Conservation (phyloP, 164 flowering plant species). For the Vitis amurensis region DNA sequence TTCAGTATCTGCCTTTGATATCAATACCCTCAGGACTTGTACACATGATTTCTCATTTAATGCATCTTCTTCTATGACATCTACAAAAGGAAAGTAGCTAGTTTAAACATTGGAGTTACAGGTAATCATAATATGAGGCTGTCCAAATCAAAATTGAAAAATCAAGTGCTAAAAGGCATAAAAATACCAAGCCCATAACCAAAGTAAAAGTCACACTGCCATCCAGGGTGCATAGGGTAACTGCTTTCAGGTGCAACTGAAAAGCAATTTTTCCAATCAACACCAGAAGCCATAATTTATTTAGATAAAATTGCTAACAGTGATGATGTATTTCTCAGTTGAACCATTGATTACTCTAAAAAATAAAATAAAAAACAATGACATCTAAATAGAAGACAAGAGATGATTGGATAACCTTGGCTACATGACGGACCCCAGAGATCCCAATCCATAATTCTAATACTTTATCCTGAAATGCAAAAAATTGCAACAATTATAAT, state of each 20-base stretch:
- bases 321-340: neutral
- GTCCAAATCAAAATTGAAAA: neutral
- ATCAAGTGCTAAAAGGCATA: neutral
- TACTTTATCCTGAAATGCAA: conserved; percentile 16
- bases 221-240: conserved; percentile 9
- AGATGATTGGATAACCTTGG: neutral
- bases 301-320: neutral
- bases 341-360: neutral
- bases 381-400: neutral
- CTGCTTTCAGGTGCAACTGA: conserved; percentile 20
- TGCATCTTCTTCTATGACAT: conserved; percentile 46
- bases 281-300: neutral
- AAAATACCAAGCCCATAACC: conserved; percentile 31
- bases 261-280: conserved; percentile 2
- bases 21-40: conserved; percentile 38
- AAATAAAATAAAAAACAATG: neutral
- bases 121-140: neutral
- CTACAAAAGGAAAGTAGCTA: conserved; percentile 20
- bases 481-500: neutral
- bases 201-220: conserved; percentile 22
- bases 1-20: conserved; percentile 44
- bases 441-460: conserved; percentile 18
- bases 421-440: conserved; percentile 23
- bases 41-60: conserved; percentile 44
- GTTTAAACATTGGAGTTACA: neutral